Base-by-base conservation (phyloP, 169 alveolate species). In the Prorocentrum cordatum region DNA sequence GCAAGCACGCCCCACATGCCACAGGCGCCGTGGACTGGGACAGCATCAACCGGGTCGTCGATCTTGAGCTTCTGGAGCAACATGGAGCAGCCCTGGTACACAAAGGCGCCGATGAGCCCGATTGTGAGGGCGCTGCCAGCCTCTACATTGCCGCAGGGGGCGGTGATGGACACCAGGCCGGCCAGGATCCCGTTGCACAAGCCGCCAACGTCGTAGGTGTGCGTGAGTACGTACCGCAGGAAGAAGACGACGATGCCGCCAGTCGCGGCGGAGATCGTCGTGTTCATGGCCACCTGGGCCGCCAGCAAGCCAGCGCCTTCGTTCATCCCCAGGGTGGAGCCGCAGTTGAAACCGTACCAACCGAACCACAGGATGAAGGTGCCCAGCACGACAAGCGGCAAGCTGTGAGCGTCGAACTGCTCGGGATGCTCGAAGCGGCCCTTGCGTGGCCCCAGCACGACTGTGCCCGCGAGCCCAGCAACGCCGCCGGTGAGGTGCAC, bases 161-260 rank as follows among this genome's bases (percentile, higher is more conserved):
- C 92, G 12, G 92, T 86, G 82, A 86, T 86, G 62, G 83, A 58
- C 62, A 86, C 92, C 38, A 86, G 33, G 67, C 92, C 92, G 7
- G 66, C 79, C 20, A 86, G 87, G 68, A 86, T 86, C 61, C 92
- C 92, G 54, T 86, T 86, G 50, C 83, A 58, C 54, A 86, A 29
- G 12, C 83, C 92, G 2, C 66, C 68, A 20, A 86, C 82, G 39
- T 86, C 82, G 27, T 59, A 86, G 64, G 61, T 71, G 50, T 16
- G n/a, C 29, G 3, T 20, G 59, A 29, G 54, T 29, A 31, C 58
- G 31, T 31, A 70, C 29, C 66, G 29, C 29, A 70, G 61, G 33
- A 68, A 0, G 67, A 84, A 70, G 16, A 47, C 64, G 9, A 79
- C 26, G 42, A 84, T 35, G 32, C 79, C 73, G 12, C 92, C 85